Evolutionary conservation across 192 early-diverging fungal species (phyloP).

Genomic region (Piromyces finnis): DNA sequence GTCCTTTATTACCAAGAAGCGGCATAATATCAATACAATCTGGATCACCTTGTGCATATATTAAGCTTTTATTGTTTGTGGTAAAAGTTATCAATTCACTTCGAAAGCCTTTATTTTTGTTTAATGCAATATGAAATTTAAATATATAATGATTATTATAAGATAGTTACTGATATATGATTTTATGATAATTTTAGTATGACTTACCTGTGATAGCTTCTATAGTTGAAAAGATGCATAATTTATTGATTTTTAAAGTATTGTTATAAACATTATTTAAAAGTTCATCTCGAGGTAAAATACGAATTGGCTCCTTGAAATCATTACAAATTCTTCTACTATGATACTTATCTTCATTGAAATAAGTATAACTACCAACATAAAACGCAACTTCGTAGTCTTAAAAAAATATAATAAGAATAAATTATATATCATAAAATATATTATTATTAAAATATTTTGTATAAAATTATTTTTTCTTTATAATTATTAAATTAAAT

Average conservation of each 20-base stretch:
- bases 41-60: background rate
- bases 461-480: no score
- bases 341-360: background rate
- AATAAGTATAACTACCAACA: background rate
- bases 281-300: background rate
- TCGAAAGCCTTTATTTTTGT: no score
- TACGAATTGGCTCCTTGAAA: background rate
- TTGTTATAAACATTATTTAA: background rate
- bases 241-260: background rate
- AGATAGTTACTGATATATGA: no score
- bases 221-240: background rate
- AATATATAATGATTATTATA: no score
- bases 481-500: no score
- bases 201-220: background rate
- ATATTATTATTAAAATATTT: no score
- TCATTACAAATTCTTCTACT: background rate
- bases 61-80: background rate
- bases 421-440: no score
- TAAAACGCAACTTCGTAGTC: background rate
- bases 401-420: no score
- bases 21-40: background rate
- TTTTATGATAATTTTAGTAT: no score
- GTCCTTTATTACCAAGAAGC: background rate
- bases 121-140: no score
- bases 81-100: background rate